Evolutionary conservation across 1,284 basidiomycete species (phyloP).

Genomic region (Trichosporon asahii): DNA sequence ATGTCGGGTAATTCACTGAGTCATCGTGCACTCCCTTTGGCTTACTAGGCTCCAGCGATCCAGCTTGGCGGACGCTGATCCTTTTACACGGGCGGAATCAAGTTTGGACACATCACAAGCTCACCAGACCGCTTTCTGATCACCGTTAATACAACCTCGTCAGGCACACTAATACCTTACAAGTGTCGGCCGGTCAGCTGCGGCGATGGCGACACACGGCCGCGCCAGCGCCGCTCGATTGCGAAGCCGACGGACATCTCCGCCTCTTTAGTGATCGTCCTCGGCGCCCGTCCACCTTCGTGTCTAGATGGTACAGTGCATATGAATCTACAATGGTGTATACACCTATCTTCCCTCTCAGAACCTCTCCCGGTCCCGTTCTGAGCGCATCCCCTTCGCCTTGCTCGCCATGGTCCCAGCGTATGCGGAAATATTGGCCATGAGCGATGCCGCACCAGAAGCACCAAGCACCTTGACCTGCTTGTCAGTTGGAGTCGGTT

Average conservation of each 20-base stretch:
- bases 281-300: neutral
- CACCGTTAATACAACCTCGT: neutral
- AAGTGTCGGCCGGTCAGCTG: neutral
- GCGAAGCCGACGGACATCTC: neutral
- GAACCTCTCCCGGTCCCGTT: neutral
- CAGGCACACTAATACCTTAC: constrained; percentile 7
- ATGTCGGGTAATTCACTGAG: constrained; percentile 5
- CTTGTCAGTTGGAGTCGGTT: constrained; percentile 8
- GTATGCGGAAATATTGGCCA: constrained; percentile 40
- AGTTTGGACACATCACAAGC: too few species aligned
- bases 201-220: neutral
- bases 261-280: neutral
- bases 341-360: neutral
- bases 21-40: neutral
- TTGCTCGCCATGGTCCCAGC: constrained; percentile 21
- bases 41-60: too few species aligned
- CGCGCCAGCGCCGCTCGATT: constrained; percentile 3
- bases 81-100: neutral
- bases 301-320: constrained; percentile 8
- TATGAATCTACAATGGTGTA: constrained; percentile 9
- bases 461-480: constrained; percentile 43
- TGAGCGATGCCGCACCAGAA: constrained; percentile 29
- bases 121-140: neutral
- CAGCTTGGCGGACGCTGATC: too few species aligned
- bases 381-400: neutral